These are phyloP conservation scores for Termitomyces sp. DNA, from an alignment of 768 basidiomycete genomes.

Conservation along the genomic window DNA sequence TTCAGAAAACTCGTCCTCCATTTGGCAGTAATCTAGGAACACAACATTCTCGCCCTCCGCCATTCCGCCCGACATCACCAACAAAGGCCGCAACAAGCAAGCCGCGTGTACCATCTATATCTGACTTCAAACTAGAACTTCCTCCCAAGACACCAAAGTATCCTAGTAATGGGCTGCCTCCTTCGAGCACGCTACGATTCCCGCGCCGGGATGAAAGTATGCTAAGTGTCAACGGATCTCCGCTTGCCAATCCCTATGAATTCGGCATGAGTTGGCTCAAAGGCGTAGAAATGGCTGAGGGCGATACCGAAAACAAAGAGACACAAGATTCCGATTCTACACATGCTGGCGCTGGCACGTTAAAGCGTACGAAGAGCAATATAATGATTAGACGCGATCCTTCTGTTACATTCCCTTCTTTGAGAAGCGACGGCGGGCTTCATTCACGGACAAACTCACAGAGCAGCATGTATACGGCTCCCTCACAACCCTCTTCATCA, in stretches of 20 bases:
- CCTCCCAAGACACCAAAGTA: constrained; percentile 53
- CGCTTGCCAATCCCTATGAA: constrained; percentile 74
- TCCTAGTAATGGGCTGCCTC: constrained; percentile 32
- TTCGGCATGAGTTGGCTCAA: constrained; percentile 62
- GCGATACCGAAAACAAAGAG: constrained; percentile 30
- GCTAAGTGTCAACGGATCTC: constrained; percentile 81
- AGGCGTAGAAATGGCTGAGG: constrained; percentile 33
- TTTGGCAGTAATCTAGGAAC: constrained; percentile 33
- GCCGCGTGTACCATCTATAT: constrained; percentile 53
- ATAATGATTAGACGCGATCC: constrained; percentile 63
- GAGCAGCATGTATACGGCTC: constrained; percentile 39
- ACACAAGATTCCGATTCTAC: constrained; percentile 21
- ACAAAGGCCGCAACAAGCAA: constrained; percentile 35
- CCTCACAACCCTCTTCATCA: constrained; percentile 33
- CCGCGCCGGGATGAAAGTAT: constrained; percentile 75
- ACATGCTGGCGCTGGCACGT: constrained; percentile 24
- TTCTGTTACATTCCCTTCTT: constrained; percentile 32
- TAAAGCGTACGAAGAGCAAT: constrained; percentile 52
- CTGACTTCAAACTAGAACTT: constrained; percentile 72
- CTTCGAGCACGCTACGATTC: constrained; percentile 47
- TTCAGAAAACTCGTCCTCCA: constrained; percentile 43
- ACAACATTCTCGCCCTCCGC: constrained; percentile 26
- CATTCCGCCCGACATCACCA: constrained; percentile 49
- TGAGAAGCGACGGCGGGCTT: constrained; percentile 17
- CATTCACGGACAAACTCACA: constrained; percentile 54